Evolutionary conservation across 2,329 filamentous ascomycete species (phyloP).

Genomic region (Aureobasidium pullulans): DNA sequence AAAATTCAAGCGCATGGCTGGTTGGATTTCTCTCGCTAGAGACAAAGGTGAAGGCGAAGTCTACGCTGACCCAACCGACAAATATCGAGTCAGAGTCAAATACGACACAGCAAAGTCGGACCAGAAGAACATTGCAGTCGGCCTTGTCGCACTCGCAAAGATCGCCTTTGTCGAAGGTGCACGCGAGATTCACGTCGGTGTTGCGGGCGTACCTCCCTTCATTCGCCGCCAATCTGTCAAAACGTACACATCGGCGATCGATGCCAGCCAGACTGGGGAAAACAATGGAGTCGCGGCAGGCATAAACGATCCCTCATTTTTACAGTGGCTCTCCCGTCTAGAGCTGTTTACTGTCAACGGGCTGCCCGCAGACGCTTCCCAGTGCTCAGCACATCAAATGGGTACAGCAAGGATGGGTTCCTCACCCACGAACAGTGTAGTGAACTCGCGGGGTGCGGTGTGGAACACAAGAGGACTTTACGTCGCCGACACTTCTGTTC

Average conservation of each 20-base stretch:
- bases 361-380: slow-evolving; percentile 45
- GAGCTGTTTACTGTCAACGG: slow-evolving; percentile 42
- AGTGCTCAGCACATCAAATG: slow-evolving; percentile 74
- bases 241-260: slow-evolving; percentile 16
- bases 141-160: slow-evolving; percentile 63
- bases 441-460: slow-evolving; percentile 40
- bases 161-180: slow-evolving; percentile 74
- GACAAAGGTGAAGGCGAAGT: slow-evolving; percentile 72
- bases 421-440: slow-evolving; percentile 33
- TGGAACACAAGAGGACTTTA: slow-evolving; percentile 62
- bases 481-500: slow-evolving; percentile 67
- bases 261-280: slow-evolving; percentile 16
- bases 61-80: slow-evolving; percentile 57
- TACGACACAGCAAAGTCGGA: slow-evolving; percentile 70
- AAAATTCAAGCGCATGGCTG: slow-evolving; percentile 60
- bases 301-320: slow-evolving; percentile 54
- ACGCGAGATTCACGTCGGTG: slow-evolving; percentile 63
- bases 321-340: slow-evolving; percentile 51
- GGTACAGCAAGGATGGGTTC: slow-evolving; percentile 66
- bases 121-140: slow-evolving; percentile 62
- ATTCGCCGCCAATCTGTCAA: slow-evolving; percentile 30
- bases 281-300: slow-evolving; percentile 30
- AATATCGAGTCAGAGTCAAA: slow-evolving; percentile 51
- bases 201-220: slow-evolving; percentile 60
- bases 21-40: slow-evolving; percentile 65